Conservation (phyloP, 139 green algal species). For the Chlamydomonas sp. region DNA sequence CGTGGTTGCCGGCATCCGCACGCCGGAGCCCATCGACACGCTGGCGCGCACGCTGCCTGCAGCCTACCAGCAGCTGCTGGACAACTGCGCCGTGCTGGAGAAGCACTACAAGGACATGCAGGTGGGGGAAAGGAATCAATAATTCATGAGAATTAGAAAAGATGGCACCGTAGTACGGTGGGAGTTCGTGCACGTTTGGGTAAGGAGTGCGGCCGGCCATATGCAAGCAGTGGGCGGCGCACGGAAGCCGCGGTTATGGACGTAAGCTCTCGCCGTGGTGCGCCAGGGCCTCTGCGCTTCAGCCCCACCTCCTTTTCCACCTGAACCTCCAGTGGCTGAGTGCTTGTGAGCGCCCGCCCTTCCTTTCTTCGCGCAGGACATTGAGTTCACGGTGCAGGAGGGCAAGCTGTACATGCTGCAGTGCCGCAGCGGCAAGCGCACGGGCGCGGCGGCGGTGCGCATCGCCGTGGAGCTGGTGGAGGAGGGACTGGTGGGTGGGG, state of each 20-base stretch:
- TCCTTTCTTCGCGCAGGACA: constrained; percentile 68
- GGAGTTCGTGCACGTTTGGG: no score
- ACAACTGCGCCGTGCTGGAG: constrained; percentile 82
- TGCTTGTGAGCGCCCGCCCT: neutral
- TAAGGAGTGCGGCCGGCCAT: no score
- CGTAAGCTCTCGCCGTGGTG: neutral
- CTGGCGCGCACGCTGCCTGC: constrained; percentile 78
- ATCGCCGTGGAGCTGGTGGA: constrained; percentile 84
- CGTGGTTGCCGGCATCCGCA: constrained; percentile 90
- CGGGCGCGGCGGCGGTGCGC: constrained; percentile 74
- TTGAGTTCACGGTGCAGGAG: constrained; percentile 93
- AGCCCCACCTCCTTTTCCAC: neutral
- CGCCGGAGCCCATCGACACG: constrained; percentile 75
- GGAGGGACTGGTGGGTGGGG: constrained; percentile 57
- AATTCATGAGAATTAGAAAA: no score
- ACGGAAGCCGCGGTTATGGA: neutral
- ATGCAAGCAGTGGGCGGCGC: no score
- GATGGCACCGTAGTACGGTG: no score
- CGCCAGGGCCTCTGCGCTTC: neutral
- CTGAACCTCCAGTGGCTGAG: neutral
- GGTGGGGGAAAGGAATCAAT: constrained; percentile 28
- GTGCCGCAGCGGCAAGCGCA: constrained; percentile 87
- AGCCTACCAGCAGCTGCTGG: constrained; percentile 81
- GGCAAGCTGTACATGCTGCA: constrained; percentile 92
- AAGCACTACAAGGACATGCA: constrained; percentile 89